Percentiles rank a stretch among this genome's conserved stretches.
Evolutionary conservation across 2,329 filamentous ascomycete genomes (phyloP).

Genomic region (Macroventuria anomochaeta): DNA sequence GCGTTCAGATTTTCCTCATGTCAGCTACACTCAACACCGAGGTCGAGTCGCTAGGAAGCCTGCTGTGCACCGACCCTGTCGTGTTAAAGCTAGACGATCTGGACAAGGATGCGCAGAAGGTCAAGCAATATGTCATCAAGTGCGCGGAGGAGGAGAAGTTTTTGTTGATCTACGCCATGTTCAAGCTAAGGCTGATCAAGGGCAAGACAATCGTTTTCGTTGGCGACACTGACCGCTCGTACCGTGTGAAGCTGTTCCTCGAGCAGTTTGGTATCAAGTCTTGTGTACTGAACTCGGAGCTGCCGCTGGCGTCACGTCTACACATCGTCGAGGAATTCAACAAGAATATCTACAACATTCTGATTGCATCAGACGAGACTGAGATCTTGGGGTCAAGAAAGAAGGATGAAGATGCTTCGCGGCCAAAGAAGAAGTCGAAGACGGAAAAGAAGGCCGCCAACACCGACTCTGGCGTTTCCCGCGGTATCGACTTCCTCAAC

Average conservation of each 20-base stretch:
- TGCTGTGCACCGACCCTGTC: constrained; percentile 84
- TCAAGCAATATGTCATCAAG: constrained; percentile 88
- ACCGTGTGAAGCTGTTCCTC: constrained; percentile 90
- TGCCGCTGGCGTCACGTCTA: constrained; percentile 89
- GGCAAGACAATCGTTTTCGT: constrained; percentile 90
- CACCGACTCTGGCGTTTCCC: constrained; percentile 91
- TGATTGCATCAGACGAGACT: constrained; percentile 93
- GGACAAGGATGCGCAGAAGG: constrained; percentile 75
- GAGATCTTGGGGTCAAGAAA: constrained; percentile 73
- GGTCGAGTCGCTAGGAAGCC: constrained; percentile 79
- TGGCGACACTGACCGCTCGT: constrained; percentile 85
- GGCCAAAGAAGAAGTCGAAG: constrained; percentile 63
- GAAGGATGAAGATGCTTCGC: constrained; percentile 46
- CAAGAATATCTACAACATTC: constrained; percentile 94
- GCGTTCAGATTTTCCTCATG: constrained; percentile 90
- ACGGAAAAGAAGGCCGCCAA: constrained; percentile 64
- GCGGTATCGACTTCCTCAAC: constrained; percentile 96
- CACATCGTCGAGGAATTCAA: constrained; percentile 99
- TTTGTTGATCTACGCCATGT: constrained; percentile 88
- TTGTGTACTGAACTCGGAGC: constrained; percentile 90
- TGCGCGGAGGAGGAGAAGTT: constrained; percentile 99
- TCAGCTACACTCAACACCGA: constrained; percentile 91
- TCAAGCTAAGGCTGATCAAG: constrained; percentile 91
- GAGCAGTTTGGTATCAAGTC: constrained; percentile 97
- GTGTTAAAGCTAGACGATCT: constrained; percentile 83